Base-by-base conservation (phyloP, 495 filamentous ascomycete genomes). In the Aspergillus bridgeri region DNA sequence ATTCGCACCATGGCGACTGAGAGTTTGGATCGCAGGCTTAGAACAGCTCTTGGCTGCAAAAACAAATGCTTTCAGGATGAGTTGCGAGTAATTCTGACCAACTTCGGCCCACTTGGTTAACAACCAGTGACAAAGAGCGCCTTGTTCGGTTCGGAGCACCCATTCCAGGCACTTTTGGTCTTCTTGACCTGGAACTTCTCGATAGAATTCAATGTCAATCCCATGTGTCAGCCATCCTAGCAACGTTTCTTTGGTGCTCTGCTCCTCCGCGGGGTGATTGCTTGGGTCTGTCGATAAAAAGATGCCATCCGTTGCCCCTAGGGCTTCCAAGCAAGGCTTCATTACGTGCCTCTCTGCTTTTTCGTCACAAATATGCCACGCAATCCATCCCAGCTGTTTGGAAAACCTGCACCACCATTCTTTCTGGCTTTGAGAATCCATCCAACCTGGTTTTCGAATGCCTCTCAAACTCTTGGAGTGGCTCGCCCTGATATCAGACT, bases 301-400 rank as follows among this genome's bases (percentile, higher is more conserved):
- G n/a, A n/a, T n/a, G n/a, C n/a, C n/a, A n/a, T n/a, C n/a, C n/a
- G n/a, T n/a, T 3, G 43, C 42, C 0, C 64, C 55, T 2, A 63
- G 22, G 0, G 27, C 29, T 7, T 65, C 50, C 17, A n/a, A n/a
- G n/a, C n/a, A n/a, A n/a, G n/a, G n/a, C n/a, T n/a, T n/a, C n/a
- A n/a, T n/a, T n/a, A n/a, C n/a, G n/a, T n/a, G n/a, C n/a, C n/a
- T n/a, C n/a, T n/a, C n/a, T n/a, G n/a, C n/a, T n/a, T n/a, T n/a
- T n/a, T n/a, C n/a, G n/a, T n/a, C n/a, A n/a, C n/a, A n/a, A 11
- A 71, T 63, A 22, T 64, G 58, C 70, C 68, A 72, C 3, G 60
- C 49, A 0, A 69, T 42, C 71, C 71, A 76, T 5, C 67, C 69
- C 2, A 76, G 52, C 48, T 75, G 69, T 1, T 17, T 49, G 0